Conservation (phyloP, 2,329 filamentous ascomycete species). For the Cytospora leucostoma region DNA sequence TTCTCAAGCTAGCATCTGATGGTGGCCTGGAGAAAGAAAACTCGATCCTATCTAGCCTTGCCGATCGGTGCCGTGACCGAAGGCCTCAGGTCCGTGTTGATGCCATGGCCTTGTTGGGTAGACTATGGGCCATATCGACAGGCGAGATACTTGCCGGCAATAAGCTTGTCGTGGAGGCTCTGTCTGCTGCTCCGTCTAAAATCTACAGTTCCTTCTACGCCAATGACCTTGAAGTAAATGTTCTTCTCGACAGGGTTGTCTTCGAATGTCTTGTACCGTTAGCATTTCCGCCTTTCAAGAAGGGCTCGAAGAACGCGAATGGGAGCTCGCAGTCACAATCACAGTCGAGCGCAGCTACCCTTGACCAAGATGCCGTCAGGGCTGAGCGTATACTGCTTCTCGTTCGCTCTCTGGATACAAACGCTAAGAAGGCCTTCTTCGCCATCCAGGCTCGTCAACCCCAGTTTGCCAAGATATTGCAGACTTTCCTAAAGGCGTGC, state of each 20-base stretch:
- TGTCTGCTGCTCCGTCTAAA: conserved; percentile 79
- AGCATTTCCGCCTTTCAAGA: conserved; percentile 74
- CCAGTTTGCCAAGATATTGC: conserved; percentile 70
- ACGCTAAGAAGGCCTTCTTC: conserved; percentile 85
- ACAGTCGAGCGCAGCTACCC: conserved; percentile 43
- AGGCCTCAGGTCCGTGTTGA: conserved; percentile 79
- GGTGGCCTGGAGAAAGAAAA: conserved; percentile 75
- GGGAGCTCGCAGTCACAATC: conserved; percentile 42
- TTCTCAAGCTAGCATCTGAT: conserved; percentile 76
- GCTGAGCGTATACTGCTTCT: conserved; percentile 83
- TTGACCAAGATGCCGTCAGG: conserved; percentile 74
- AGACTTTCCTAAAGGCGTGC: conserved; percentile 78
- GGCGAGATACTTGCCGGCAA: conserved; percentile 84
- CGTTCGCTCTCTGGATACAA: conserved; percentile 73
- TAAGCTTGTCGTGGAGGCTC: conserved; percentile 70
- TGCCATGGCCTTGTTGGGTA: conserved; percentile 80
- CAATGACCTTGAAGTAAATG: conserved; percentile 84
- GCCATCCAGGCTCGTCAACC: conserved; percentile 79
- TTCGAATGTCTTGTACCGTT: conserved; percentile 89
- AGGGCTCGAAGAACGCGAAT: conserved; percentile 61
- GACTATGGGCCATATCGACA: conserved; percentile 90
- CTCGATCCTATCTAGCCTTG: conserved; percentile 78
- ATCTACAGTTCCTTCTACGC: conserved; percentile 89
- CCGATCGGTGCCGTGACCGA: conserved; percentile 85
- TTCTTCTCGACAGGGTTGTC: conserved; percentile 79